Base-by-base conservation (phyloP, 345 rosid genomes). In the Brassica incana region DNA sequence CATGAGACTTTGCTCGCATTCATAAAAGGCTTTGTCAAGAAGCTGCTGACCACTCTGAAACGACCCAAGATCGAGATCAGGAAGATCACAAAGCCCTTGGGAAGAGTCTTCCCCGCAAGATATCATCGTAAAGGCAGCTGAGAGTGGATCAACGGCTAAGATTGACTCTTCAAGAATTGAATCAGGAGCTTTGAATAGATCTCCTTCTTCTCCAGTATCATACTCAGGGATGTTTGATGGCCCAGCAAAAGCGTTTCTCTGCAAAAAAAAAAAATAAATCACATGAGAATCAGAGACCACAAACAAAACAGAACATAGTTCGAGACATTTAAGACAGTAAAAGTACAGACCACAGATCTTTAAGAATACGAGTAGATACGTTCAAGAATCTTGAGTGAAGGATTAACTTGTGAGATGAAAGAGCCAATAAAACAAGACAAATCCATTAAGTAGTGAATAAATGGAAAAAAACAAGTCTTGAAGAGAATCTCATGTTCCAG, bases 131-230 rank as follows among this genome's bases (percentile, higher is more conserved):
- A 96, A 84, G 77, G 97, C 90, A 43, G 90, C 89, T 0, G 90
- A 82, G 84, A 96, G 86, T 62, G 94, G 92, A 86, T 96, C 91
- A 48, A 85, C 78, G 76, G 84, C 69, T 70, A 81, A 38, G 5
- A 85, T 43, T 64, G 92, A 85, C 68, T 90, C 94, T 82, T 90
- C 95, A 10, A 92, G 88, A 80, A 92, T 80, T 32, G 97, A 89
- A 75, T 90, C 92, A 1, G 98, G 97, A 52, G 97, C 97, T 81
- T 88, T 88, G 84, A 96, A 96, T 9, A 96, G 82, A 84, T 93
- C 97, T 69, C 97, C 87, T 85, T 86, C 98, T 65, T 85, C 97
- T 75, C 93, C 97, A 20, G 90, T 76, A 85, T 96, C 91, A 81
- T 90, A 93, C 69, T 96, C 98, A 14, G 85, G 80, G 78, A 91